Evolutionary conservation across 805 yeast genomes (phyloP), one percentile per base, ranked within the genome.

Genomic region (Schwanniomyces pseudopolymorphus): DNA sequence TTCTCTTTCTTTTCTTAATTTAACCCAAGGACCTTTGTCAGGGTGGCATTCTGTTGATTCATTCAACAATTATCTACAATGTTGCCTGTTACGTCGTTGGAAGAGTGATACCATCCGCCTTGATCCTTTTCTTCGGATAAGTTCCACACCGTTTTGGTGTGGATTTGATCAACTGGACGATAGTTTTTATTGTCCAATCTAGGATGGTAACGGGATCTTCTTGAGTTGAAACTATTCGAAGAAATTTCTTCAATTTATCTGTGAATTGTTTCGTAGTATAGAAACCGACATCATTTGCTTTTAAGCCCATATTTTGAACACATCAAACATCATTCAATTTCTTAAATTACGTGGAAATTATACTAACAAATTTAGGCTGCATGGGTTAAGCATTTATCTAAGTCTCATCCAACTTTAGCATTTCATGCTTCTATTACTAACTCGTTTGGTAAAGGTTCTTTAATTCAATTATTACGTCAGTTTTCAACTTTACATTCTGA

Each of bases 11-110:
- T 27, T 22, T 5, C 25, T 14, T 49, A 44, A 44, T 46, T 25
- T 38, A 41, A 52, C 65, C 96, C 97, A 89, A 87, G 83, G 92
- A 79, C 83, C 74, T 81, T 81, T 77, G 94, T 86, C 94, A 86
- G 90, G 94, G 74, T 63, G 72, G 55, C 65, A 62, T 73, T 70
- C 69, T 75, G 47, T 50, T 63, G 63, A 62, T 56, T 44, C 51
- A 19, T 51, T 56, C 50, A 52, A 51, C 55, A 55, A 43, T 42
- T 51, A 46, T 58, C 65, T 67, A 73, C 78, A 59, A 53, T 63
- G 74, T 71, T 74, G 86, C 86, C 97, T 91, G 97, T 92, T 91
- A 92, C 92, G 81, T 84, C 95, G 83, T 87, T 91, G 97, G 97
- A 78, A 91, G 83, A 91, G 65, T 57, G 80, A 88, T 73, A 68